phyloP scores from a whole-genome alignment of 306 rosid genomes.

The Medicago lupulina region DNA sequence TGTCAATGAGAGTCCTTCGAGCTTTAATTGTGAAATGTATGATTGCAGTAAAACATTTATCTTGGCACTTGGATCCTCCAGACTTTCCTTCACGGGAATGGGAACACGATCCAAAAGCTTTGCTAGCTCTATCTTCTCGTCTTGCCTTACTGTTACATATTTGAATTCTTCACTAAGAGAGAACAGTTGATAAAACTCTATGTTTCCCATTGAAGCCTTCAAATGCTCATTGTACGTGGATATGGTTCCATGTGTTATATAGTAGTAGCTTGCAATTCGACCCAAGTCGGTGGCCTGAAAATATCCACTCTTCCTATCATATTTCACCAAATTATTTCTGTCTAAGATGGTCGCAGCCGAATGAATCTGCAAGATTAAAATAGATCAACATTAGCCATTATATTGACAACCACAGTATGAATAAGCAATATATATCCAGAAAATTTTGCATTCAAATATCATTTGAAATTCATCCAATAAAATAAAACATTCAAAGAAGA shows the following conservation, averaged over 20 bases:
- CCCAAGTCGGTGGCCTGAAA: slow-evolving; percentile 97
- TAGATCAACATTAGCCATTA: slow-evolving; percentile 33
- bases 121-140: slow-evolving; percentile 91
- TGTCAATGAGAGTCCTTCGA: slow-evolving; percentile 89
- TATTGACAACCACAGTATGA: not conserved
- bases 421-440: slow-evolving; percentile 1
- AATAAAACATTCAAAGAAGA: slow-evolving; percentile 2
- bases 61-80: slow-evolving; percentile 96
- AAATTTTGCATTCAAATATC: not conserved
- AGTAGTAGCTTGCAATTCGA: slow-evolving; percentile 92
- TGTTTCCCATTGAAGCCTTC: slow-evolving; percentile 95
- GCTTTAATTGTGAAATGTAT: slow-evolving; percentile 83
- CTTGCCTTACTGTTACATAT: slow-evolving; percentile 87
- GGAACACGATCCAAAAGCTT: slow-evolving; percentile 91
- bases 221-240: slow-evolving; percentile 87
- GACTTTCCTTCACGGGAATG: slow-evolving; percentile 89
- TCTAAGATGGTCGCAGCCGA: slow-evolving; percentile 87
- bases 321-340: slow-evolving; percentile 81
- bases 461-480: slow-evolving; percentile 30
- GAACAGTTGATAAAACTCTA: slow-evolving; percentile 84
- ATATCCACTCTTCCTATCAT: slow-evolving; percentile 91
- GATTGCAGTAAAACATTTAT: slow-evolving; percentile 91
- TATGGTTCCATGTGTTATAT: slow-evolving; percentile 91
- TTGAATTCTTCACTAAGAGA: slow-evolving; percentile 96
- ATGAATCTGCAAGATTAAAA: slow-evolving; percentile 74